Conservation (phyloP, 352 stramenopile genomes). For the Phytophthora citrophthora region DNA sequence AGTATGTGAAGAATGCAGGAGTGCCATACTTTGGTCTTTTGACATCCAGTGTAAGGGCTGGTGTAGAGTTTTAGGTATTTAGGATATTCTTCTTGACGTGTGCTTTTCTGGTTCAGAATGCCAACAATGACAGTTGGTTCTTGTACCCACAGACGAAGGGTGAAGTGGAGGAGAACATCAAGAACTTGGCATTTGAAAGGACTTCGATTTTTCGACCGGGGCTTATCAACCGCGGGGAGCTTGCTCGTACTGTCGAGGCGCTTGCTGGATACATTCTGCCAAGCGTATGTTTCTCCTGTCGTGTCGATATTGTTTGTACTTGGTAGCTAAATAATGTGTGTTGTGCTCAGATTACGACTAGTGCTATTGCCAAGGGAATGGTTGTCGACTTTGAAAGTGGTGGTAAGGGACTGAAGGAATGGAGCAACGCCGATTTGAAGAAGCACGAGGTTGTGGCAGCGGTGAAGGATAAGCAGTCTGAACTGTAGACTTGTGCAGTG, state of each 20-base stretch:
- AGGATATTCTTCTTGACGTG: not conserved
- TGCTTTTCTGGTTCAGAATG: constrained; percentile 33
- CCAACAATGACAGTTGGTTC: constrained; percentile 78
- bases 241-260: constrained; percentile 58
- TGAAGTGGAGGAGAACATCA: constrained; percentile 66
- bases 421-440: constrained; percentile 56
- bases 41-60: constrained; percentile 48
- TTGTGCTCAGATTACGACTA: constrained; percentile 51
- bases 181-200: constrained; percentile 50
- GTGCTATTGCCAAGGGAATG: constrained; percentile 63
- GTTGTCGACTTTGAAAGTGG: constrained; percentile 65
- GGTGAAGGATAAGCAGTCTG: constrained; percentile 13
- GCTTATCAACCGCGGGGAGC: constrained; percentile 58
- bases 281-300: constrained; percentile 34
- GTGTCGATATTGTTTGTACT: not conserved
- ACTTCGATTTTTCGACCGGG: constrained; percentile 69
- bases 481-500: constrained; percentile 14
- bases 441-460: constrained; percentile 13
- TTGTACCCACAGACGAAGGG: constrained; percentile 78
- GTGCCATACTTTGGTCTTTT: constrained; percentile 71
- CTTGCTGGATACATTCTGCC: constrained; percentile 51
- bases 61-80: not conserved
- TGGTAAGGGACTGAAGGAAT: constrained; percentile 46
- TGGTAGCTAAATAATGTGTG: not conserved
- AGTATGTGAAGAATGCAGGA: constrained; percentile 46